These are phyloP conservation scores for Globisporangium uncinulatum DNA, from an alignment of 352 stramenopile species.

Conservation along the genomic window DNA sequence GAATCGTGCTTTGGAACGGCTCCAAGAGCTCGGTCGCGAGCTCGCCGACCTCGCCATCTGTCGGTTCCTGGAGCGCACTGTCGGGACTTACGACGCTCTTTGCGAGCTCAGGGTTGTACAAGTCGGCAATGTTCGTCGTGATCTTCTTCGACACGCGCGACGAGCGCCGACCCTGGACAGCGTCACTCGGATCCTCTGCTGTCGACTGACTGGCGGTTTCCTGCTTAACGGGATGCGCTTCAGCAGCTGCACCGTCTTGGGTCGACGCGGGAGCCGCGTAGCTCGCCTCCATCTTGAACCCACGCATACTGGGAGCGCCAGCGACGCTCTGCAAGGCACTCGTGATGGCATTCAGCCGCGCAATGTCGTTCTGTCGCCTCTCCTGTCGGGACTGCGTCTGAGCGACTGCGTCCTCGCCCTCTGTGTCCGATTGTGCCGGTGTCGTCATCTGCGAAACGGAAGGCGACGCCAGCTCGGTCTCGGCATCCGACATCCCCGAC, in stretches of 20 bases:
- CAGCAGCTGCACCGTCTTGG: not conserved
- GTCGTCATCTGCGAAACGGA: constrained; percentile 70
- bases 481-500: constrained; percentile 33
- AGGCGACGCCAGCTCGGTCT: constrained; percentile 48
- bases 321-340: constrained; percentile 17
- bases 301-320: not conserved
- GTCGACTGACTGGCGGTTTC: not conserved
- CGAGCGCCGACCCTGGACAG: constrained; percentile 30
- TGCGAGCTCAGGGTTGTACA: constrained; percentile 70
- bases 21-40: constrained; percentile 69
- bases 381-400: constrained; percentile 25
- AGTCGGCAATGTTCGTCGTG: constrained; percentile 68
- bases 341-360: constrained; percentile 23
- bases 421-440: constrained; percentile 56
- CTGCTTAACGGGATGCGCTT: not conserved
- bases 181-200: constrained; percentile 10
- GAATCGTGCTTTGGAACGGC: constrained; percentile 42
- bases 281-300: not conserved
- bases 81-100: constrained; percentile 20
- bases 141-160: constrained; percentile 69
- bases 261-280: too few relatives aligned
- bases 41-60: constrained; percentile 62
- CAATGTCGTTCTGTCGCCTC: constrained; percentile 18
- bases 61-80: constrained; percentile 30
- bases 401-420: constrained; percentile 29